phyloP scores from a whole-genome alignment of 2,329 filamentous ascomycete species.

The Trichoderma simmonsii region DNA sequence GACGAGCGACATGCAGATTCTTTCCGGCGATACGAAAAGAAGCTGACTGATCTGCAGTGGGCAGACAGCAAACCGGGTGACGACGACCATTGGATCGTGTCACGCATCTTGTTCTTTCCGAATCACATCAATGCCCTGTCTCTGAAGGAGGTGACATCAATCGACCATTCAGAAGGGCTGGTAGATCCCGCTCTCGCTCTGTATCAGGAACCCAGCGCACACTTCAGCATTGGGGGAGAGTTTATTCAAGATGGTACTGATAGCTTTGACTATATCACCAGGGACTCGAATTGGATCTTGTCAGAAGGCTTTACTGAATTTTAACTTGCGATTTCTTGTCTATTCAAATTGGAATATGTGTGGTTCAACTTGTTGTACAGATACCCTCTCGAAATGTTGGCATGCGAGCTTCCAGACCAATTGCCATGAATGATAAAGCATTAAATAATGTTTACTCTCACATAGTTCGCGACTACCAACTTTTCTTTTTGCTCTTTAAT shows the following conservation, averaged over 20 bases:
- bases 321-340: not conserved
- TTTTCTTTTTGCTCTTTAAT: not conserved
- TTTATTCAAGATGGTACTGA: not conserved
- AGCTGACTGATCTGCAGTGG: not conserved
- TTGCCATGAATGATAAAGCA: not conserved
- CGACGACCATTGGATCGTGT: not conserved
- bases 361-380: not conserved
- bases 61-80: not conserved
- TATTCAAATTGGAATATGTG: no score
- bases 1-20: not conserved
- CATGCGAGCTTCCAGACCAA: not conserved
- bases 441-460: not conserved
- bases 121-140: not conserved
- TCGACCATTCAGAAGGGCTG: not conserved
- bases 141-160: not conserved
- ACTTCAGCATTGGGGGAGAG: not conserved
- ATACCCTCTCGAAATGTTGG: not conserved
- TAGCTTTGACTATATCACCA: not conserved
- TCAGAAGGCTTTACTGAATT: not conserved
- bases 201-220: not conserved
- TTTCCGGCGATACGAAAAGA: not conserved
- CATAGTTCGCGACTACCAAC: not conserved
- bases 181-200: not conserved
- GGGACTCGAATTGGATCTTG: not conserved
- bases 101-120: not conserved